Evolutionary conservation across 2,329 filamentous ascomycete genomes (phyloP), one percentile per base, ranked within the genome.

Genomic region (Didymella exigua): DNA sequence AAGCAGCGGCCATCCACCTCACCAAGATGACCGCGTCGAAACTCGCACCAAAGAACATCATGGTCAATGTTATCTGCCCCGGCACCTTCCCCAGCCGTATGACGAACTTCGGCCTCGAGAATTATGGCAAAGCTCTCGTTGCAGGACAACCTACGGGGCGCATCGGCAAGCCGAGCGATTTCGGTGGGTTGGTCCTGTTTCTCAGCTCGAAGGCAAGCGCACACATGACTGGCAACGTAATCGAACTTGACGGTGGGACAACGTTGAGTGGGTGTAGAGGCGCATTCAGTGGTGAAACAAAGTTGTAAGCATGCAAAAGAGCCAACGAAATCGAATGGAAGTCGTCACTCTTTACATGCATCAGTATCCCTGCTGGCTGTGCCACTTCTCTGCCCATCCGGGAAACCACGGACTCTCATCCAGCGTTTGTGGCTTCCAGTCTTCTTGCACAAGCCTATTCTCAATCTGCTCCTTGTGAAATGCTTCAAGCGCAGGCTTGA

Each of bases 321-420:
- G 11, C 2, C 36, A 27, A 27, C 5, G 5, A 27, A 5, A 10
- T 27, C 4, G 16, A 16, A 16, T 8, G 13, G 21, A 21, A 27
- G 7, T 18, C 9, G 3, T 9, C 1, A 26, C n/a, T 19, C 9
- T 11, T 26, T 16, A 3, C 18, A 10, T 6, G 8, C 6, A 24
- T 47, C 46, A 84, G 65, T 84, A 89, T 0, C 86, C 86, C 67
- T 89, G 86, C 70, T 84, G 78, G 2, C 76, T 71, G 70, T 82
- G 81, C 89, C 89, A 93, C 71, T 89, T 91, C 70, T 84, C 83
- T 76, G 88, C 81, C 91, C 91, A 96, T 0, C 86, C 86, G 0
- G 83, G 84, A 71, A 88, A 96, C 73, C 85, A 93, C 1, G 91
- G 91, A 63, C 83, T 86, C 60, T 95, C 89, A 10, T 87, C 84